Evolutionary conservation across 1,284 basidiomycete species (phyloP).

Genomic region (Boletus hoseneyae): DNA sequence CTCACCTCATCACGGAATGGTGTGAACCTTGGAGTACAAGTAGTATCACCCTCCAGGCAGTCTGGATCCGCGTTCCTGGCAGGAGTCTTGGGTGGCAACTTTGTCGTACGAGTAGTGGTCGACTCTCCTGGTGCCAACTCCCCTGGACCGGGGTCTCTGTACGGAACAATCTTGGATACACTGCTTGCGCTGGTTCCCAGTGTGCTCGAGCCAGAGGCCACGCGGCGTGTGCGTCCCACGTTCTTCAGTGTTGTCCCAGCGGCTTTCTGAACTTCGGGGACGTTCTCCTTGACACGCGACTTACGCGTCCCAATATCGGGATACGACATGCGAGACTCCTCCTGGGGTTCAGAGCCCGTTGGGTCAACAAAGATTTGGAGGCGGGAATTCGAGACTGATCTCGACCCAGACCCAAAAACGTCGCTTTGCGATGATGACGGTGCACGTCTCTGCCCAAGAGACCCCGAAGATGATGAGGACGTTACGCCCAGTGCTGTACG

Average conservation of each 20-base stretch:
- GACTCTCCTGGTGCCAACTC: constrained; percentile 18
- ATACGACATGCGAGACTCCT: constrained; percentile 50
- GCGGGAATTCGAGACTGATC: constrained; percentile 47
- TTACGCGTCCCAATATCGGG: constrained; percentile 72
- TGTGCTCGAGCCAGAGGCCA: constrained; percentile 42
- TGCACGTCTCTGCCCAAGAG: constrained; percentile 11
- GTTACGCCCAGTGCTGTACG: constrained; percentile 38
- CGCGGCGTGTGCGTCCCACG: constrained; percentile 50
- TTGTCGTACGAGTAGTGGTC: constrained; percentile 31
- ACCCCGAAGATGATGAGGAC: constrained; percentile 27
- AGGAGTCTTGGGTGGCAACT: constrained; percentile 30
- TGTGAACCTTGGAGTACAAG: constrained; percentile 55
- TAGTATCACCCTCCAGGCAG: constrained; percentile 22
- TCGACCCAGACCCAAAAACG: constrained; percentile 23
- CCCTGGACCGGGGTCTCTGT: constrained; percentile 45
- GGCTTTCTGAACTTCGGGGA: constrained; percentile 62
- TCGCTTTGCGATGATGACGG: constrained; percentile 30
- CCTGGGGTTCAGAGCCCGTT: constrained; percentile 44
- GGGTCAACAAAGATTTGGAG: constrained; percentile 72
- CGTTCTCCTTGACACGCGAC: constrained; percentile 71
- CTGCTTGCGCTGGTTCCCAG: constrained; percentile 18
- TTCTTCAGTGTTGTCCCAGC: constrained; percentile 63
- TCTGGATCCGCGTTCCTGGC: constrained; percentile 34
- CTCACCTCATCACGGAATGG: constrained; percentile 69
- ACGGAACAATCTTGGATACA: constrained; percentile 51